These are phyloP conservation scores for Pilasporangium apinafurcum DNA, from an alignment of 352 stramenopile genomes.

Conservation along the genomic window DNA sequence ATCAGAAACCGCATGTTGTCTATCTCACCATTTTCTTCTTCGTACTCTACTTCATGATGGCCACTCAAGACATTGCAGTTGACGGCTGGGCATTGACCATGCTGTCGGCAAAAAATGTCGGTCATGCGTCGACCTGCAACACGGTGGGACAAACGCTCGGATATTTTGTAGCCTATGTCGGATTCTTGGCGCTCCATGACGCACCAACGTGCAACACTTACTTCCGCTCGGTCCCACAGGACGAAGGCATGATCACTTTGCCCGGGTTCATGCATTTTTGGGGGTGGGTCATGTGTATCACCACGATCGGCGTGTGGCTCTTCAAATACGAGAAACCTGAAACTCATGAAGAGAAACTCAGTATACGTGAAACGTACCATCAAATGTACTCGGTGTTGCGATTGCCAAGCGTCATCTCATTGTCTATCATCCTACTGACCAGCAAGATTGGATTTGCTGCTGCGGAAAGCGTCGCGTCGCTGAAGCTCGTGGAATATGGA, in stretches of 20 bases:
- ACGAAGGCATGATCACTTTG: slow-evolving; percentile 81
- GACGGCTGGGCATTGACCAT: slow-evolving; percentile 99
- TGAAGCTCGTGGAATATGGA: slow-evolving; percentile 91
- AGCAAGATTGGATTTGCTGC: slow-evolving; percentile 90
- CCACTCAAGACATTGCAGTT: slow-evolving; percentile 99
- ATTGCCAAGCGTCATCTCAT: slow-evolving; percentile 80
- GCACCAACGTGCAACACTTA: slow-evolving; percentile 87
- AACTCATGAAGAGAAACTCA: slow-evolving; percentile 57
- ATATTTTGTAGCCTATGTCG: slow-evolving; percentile 97
- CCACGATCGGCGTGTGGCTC: slow-evolving; percentile 86
- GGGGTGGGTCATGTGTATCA: slow-evolving; percentile 91
- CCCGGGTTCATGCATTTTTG: slow-evolving; percentile 91
- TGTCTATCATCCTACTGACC: slow-evolving; percentile 89
- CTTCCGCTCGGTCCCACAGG: slow-evolving; percentile 54
- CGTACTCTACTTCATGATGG: slow-evolving; percentile 98
- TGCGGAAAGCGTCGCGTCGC: slow-evolving; percentile 84
- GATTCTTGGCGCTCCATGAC: slow-evolving; percentile 98
- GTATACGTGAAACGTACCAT: slow-evolving; percentile 86
- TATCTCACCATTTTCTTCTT: slow-evolving; percentile 96
- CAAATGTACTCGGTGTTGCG: slow-evolving; percentile 84
- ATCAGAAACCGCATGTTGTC: slow-evolving; percentile 83
- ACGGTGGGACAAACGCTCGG: slow-evolving; percentile 95
- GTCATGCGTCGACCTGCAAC: slow-evolving; percentile 95
- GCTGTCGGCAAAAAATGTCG: slow-evolving; percentile 95
- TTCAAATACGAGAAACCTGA: slow-evolving; percentile 89